phyloP scores from a whole-genome alignment of 192 early-diverging fungal genomes.

The Entomortierella chlamydospora region DNA sequence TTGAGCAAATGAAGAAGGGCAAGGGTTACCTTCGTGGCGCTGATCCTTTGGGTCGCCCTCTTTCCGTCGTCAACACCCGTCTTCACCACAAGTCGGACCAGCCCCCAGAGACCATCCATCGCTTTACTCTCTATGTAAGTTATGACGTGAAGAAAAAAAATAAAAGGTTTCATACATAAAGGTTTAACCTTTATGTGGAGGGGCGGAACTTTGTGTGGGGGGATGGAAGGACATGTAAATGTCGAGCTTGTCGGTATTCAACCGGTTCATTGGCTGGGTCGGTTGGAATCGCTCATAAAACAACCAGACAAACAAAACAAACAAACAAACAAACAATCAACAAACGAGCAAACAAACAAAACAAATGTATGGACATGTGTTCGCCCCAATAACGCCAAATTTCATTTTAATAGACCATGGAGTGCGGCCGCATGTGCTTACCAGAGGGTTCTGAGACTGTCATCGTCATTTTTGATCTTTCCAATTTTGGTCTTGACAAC shows the following conservation, averaged over 20 bases:
- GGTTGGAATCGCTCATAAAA: too few relatives aligned
- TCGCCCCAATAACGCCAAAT: background rate
- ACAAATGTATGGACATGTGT: background rate
- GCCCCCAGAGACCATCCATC: slow-evolving; percentile 70
- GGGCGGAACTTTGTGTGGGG: background rate
- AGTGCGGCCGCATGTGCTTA: slow-evolving; percentile 56
- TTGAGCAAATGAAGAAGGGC: slow-evolving; percentile 57
- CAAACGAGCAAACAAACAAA: background rate
- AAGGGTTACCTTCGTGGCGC: slow-evolving; percentile 64
- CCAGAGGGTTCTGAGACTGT: slow-evolving; percentile 69
- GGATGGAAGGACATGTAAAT: too few relatives aligned
- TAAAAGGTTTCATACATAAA: too few relatives aligned
- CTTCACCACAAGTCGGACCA: slow-evolving; percentile 69
- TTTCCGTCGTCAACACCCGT: slow-evolving; percentile 62
- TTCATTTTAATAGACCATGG: slow-evolving; percentile 26
- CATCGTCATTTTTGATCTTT: slow-evolving; percentile 84
- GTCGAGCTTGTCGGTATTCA: too few relatives aligned
- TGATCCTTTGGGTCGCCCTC: slow-evolving; percentile 60
- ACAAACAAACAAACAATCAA: too few relatives aligned
- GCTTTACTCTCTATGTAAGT: slow-evolving; percentile 76
- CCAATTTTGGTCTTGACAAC: slow-evolving; percentile 82
- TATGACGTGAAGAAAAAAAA: background rate
- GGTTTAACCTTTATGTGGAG: too few relatives aligned
- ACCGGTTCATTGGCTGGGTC: too few relatives aligned
- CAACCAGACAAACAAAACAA: too few relatives aligned